Conservation (phyloP, 164 flowering plant genomes). For the Macadamia tetraphylla region DNA sequence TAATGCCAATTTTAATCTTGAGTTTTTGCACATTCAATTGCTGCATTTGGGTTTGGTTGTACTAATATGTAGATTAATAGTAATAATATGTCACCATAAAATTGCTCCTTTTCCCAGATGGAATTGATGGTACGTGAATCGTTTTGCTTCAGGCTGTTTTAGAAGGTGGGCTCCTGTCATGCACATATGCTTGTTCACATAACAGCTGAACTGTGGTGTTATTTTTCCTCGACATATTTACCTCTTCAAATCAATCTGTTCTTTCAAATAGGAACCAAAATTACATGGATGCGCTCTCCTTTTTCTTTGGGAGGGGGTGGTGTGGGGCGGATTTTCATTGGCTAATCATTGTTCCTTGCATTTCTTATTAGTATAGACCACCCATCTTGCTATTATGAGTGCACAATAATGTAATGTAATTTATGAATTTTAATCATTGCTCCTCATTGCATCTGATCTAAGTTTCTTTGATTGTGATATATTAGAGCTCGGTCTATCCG, state of each 20-base stretch:
- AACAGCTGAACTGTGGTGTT: no score
- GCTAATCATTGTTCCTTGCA: neutral
- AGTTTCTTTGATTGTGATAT: conserved; percentile 17
- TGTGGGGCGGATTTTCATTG: neutral
- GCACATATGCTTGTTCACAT: conserved; percentile 4
- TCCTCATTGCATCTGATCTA: conserved; percentile 12
- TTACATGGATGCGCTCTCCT: no score
- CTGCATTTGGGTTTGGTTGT: neutral
- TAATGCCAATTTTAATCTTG: conserved; percentile 2
- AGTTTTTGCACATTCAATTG: conserved; percentile 2
- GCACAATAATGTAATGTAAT: no score
- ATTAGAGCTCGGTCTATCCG: conserved; percentile 71
- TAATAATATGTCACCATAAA: conserved; percentile 24
- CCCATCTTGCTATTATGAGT: neutral
- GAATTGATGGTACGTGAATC: conserved; percentile 73
- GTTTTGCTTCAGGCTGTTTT: conserved; percentile 35
- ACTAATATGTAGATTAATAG: neutral
- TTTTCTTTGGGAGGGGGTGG: no score
- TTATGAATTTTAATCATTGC: neutral
- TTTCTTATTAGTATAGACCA: neutral
- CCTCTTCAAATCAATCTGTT: no score
- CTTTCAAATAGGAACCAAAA: no score
- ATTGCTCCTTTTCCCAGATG: conserved; percentile 72
- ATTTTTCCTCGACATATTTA: no score
- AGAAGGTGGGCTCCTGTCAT: conserved; percentile 46